Evolutionary conservation across 495 filamentous ascomycete genomes (phyloP).

Genomic region (Annulohypoxylon moriforme): DNA sequence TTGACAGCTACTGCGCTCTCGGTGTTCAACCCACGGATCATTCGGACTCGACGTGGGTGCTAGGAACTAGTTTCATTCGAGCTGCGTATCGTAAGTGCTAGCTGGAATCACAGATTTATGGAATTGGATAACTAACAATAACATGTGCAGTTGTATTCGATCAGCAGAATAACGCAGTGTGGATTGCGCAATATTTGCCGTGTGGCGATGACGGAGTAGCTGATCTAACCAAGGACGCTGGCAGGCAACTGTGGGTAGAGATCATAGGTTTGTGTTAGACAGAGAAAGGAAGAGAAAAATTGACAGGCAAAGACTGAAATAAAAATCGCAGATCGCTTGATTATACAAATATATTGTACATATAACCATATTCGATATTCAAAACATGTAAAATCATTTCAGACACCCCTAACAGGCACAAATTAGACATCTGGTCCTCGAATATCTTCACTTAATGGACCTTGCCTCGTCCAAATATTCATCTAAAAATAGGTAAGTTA

Average conservation of each 20-base stretch:
- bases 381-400: background rate
- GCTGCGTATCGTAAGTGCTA: slow-evolving; percentile 55
- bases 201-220: slow-evolving; percentile 49
- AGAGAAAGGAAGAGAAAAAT: background rate
- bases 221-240: slow-evolving; percentile 43
- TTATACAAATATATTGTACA: slow-evolving; percentile 5
- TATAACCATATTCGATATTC: background rate
- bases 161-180: slow-evolving; percentile 56
- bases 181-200: slow-evolving; percentile 60
- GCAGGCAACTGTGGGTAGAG: slow-evolving; percentile 46
- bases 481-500: slow-evolving; percentile 51
- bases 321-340: background rate
- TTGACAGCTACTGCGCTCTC: slow-evolving; percentile 53
- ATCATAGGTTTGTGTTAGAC: slow-evolving; percentile 44
- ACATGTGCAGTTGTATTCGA: slow-evolving; percentile 57
- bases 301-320: background rate
- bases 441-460: slow-evolving; percentile 49
- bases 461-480: slow-evolving; percentile 77
- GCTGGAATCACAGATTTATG: background rate
- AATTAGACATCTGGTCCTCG: slow-evolving; percentile 47
- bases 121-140: slow-evolving; percentile 6
- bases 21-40: slow-evolving; percentile 55
- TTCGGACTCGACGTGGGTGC: slow-evolving; percentile 49
- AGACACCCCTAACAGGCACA: background rate
- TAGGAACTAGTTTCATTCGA: slow-evolving; percentile 58